Evolutionary conservation across 2,329 filamentous ascomycete genomes (phyloP), one percentile per base, ranked within the genome.

Genomic region (Zymoseptoria pseudotritici): DNA sequence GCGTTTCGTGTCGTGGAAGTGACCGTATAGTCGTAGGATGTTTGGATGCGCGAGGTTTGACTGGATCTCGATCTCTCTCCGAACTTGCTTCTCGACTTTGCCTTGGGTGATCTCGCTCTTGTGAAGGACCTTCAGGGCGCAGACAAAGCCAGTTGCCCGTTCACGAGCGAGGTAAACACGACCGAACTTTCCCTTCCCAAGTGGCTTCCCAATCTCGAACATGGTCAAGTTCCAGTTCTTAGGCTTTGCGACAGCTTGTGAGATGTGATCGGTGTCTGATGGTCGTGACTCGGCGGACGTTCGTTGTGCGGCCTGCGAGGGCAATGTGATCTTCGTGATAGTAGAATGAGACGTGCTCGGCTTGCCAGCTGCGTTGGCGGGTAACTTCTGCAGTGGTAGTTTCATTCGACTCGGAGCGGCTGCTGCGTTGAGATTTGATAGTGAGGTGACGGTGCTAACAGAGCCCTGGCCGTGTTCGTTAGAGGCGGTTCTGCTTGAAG

Each of bases 31-130:
- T 67, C 90, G 85, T 60, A 94, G 80, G 70, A 94, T 90, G 75
- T 94, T 94, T 59, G 90, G 90, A 72, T 95, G 90, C 52, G 89
- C 85, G 65, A 95, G 82, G 74, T 95, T 91, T 69, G 86, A 90
- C 76, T 95, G 90, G 70, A 95, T 95, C 74, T 95, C 90, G 64
- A 95, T 91, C 75, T 95, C 90, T 69, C 90, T 86, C 31, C 90
- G 85, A 58, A 94, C 87, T 77, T 94, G 90, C 78, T 91, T 92
- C 77, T 95, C 90, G 52, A 94, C 89, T 59, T 86, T 86, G 58
- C 89, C 89, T 66, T 90, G 85, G 71, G 90, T 86, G 61, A 94
- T 78, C 75, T 94, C 90, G 63, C 83, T 86, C 78, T 94, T 95
- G 81, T 94, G 89, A 54, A 93, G 80, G 54, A 93, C 89, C 75